Percentiles rank a stretch among this genome's conserved stretches.
Evolutionary conservation across 139 green algal species (phyloP).

Genomic region (Chlorella ohadii): DNA sequence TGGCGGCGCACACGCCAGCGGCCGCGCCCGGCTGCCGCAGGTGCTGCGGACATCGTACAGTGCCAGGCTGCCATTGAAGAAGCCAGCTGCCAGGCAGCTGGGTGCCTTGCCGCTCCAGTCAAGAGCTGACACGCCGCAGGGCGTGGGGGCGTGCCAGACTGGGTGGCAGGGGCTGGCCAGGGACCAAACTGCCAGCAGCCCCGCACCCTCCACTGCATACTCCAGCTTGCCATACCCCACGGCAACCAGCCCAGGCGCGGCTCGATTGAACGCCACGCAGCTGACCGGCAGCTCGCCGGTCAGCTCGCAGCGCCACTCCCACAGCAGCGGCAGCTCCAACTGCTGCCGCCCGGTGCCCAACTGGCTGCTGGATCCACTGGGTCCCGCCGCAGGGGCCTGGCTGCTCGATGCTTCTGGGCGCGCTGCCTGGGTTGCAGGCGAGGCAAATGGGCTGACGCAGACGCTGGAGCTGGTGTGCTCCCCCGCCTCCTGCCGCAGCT

Average conservation of each 20-base stretch:
- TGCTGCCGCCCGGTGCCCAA: not conserved
- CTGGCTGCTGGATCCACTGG: not conserved
- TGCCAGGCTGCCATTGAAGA: conserved; percentile 74
- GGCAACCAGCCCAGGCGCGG: conserved; percentile 69
- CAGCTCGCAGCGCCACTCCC: conserved; percentile 20
- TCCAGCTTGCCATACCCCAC: conserved; percentile 79
- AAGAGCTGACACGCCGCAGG: conserved; percentile 73
- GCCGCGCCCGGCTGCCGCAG: not conserved
- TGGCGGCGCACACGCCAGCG: conserved; percentile 1
- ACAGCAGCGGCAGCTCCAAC: conserved; percentile 7
- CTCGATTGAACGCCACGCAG: conserved; percentile 70
- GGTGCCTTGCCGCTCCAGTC: conserved; percentile 72
- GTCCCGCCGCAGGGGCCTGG: too few species aligned
- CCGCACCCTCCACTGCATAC: conserved; percentile 44
- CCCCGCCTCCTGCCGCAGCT: not conserved
- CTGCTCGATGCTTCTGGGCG: too few species aligned
- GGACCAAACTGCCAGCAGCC: conserved; percentile 83
- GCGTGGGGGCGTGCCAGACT: conserved; percentile 70
- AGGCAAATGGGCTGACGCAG: too few species aligned
- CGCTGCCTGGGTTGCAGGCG: too few species aligned
- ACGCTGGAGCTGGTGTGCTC: too few species aligned
- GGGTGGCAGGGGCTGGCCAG: conserved; percentile 84
- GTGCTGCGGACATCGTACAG: conserved; percentile 71
- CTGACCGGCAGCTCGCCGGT: conserved; percentile 12
- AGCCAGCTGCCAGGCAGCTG: conserved; percentile 71